phyloP scores from a whole-genome alignment of 371 early-diverging fungal genomes.

The Chytridiales sp. region DNA sequence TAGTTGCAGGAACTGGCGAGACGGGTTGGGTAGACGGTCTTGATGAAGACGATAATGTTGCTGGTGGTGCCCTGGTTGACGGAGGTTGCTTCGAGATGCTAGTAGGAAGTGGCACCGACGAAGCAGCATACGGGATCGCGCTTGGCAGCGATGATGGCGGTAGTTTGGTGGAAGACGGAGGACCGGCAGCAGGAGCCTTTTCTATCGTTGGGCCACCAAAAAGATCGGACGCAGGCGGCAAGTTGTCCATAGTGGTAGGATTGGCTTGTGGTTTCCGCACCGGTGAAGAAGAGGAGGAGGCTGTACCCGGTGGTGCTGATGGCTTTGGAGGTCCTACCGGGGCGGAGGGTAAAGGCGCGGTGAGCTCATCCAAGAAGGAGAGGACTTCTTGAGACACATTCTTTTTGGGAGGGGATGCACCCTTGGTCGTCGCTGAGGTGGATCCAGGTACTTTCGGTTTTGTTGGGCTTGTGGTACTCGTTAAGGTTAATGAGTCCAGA shows the following conservation, averaged over 20 bases:
- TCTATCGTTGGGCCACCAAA: conserved; percentile 4
- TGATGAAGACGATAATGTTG: no score
- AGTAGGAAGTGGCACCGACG: no score
- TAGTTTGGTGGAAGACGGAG: neutral
- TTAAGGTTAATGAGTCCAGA: conserved; percentile 22
- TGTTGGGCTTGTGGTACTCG: neutral
- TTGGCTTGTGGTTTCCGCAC: neutral
- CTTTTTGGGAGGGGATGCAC: neutral
- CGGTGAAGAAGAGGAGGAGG: neutral
- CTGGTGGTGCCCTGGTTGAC: no score
- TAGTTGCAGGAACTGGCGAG: no score
- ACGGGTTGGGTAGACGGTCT: no score
- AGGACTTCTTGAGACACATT: conserved; percentile 16
- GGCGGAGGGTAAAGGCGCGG: neutral
- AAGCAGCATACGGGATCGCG: no score
- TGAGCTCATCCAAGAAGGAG: conserved; percentile 32
- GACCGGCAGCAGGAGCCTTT: neutral
- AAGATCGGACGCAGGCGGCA: neutral
- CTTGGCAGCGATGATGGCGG: no score
- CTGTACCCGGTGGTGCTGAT: neutral
- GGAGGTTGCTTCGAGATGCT: no score
- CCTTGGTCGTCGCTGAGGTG: neutral
- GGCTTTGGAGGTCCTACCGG: neutral
- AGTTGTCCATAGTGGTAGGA: neutral
- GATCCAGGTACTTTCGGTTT: neutral